Conservation (phyloP, 352 stramenopile species). For the Labyrinthula sp. region DNA sequence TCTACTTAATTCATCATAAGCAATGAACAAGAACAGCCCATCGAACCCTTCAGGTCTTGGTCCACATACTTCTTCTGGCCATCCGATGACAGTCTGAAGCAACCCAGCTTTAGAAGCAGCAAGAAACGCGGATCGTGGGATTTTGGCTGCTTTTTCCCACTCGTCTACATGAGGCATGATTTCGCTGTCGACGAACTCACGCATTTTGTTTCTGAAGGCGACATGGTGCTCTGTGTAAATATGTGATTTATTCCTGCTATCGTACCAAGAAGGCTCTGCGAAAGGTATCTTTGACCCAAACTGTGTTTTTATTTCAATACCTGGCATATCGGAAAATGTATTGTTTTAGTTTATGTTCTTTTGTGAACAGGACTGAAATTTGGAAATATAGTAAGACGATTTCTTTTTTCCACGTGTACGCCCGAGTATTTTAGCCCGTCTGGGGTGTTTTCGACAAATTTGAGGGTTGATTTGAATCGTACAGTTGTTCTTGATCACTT, state of each 20-base stretch:
- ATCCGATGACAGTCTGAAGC: conserved; percentile 5
- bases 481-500: no score
- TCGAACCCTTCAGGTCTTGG: conserved; percentile 18
- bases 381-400: no score
- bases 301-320: conserved; percentile 1
- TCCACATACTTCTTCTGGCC: conserved; percentile 11
- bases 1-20: conserved; percentile 21
- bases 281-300: conserved; percentile 12
- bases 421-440: no score
- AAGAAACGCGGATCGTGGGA: conserved; percentile 10
- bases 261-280: conserved; percentile 21
- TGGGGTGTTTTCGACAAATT: no score
- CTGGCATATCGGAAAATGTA: no score
- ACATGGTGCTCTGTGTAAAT: conserved; percentile 22
- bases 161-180: conserved; percentile 23
- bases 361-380: no score
- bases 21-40: conserved; percentile 16
- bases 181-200: conserved; percentile 22
- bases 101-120: conserved; percentile 14
- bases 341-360: no score
- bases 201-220: conserved; percentile 12
- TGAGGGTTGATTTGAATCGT: no score
- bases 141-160: conserved; percentile 9
- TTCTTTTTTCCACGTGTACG: no score
- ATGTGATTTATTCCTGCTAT: conserved; percentile 16